phyloP scores from a whole-genome alignment of 169 alveolate genomes.

The Eimeria falciformis region DNA sequence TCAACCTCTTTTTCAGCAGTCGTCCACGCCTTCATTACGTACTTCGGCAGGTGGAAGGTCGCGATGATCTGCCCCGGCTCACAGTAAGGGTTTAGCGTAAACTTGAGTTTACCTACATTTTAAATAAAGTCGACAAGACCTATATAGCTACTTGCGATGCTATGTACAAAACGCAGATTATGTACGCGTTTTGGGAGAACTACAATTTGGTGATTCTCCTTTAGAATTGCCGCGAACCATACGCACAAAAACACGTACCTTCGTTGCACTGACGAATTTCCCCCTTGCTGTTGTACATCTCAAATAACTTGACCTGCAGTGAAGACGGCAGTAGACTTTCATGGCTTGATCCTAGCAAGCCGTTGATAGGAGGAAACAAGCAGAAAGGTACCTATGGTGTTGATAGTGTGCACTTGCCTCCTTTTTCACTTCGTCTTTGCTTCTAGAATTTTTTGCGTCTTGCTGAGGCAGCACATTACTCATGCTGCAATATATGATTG shows the following conservation, averaged over 20 bases:
- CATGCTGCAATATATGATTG: not conserved
- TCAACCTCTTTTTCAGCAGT: not conserved
- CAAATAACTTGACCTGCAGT: conserved; percentile 76
- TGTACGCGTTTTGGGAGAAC: not conserved
- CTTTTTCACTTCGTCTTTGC: not conserved
- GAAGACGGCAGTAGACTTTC: not conserved
- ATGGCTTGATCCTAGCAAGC: not conserved
- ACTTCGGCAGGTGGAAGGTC: conserved; percentile 87
- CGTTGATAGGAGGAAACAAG: not conserved
- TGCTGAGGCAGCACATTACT: not conserved
- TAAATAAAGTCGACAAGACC: not conserved
- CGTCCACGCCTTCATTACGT: not conserved
- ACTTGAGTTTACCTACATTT: conserved; percentile 68
- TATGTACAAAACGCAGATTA: not conserved
- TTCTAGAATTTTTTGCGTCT: not conserved
- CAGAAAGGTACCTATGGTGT: not conserved
- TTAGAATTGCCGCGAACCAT: not conserved
- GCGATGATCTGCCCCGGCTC: conserved; percentile 85
- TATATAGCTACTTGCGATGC: not conserved
- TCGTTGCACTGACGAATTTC: conserved; percentile 92
- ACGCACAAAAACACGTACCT: conserved; percentile 84
- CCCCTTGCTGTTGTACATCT: conserved; percentile 86
- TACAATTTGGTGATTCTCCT: not conserved
- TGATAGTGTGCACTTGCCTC: not conserved
- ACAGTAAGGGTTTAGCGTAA: conserved; percentile 83